Evolutionary conservation across 2,329 filamentous ascomycete species (phyloP), one percentile per base, ranked within the genome.

Genomic region (Colletotrichum sp.): DNA sequence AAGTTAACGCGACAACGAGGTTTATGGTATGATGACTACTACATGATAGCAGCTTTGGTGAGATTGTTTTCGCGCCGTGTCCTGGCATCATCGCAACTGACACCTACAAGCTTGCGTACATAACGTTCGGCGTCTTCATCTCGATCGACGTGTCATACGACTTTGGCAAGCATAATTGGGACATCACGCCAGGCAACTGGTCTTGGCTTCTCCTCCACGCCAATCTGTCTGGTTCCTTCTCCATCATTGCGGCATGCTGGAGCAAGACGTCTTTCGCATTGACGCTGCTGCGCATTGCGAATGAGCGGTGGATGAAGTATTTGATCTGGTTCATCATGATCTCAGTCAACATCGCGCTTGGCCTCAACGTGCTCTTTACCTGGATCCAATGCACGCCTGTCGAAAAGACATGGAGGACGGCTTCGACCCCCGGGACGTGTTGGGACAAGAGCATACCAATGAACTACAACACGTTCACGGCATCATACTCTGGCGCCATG

Each of bases 401-500:
- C n/a, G 61, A 78, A 38, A 81, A 80, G 76, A 76, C 77, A 5
- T 82, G 73, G 73, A 61, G 81, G 73, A 70, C 79, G 7, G 69
- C 64, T 8, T 61, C 68, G 4, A 71, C 77, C 3, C 52, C 74
- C 12, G 81, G 80, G 6, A 78, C 76, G 8, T 82, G 81, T 71
- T 79, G 79, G 78, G 77, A 80, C 2, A 81, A 80, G 21, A 24
- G 38, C 2, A 71, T 81, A 4, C 78, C 83, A 10, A 78, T 84
- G 13, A 63, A 69, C 26, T 84, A 84, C 71, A 83, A 82, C 58
- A 79, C 81, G 0, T 84, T 77, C 55, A 67, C 76, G 7, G 52
- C 73, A 78, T 81, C 78, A 0, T 85, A 84, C 67, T 85, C 84
- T 3, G 84, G 82, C 1, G 74, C 77, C 2, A 83, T 85, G 79